These are phyloP conservation scores for Catunica adiposa DNA, from an alignment of 2,329 filamentous ascomycete species.

Conservation along the genomic window DNA sequence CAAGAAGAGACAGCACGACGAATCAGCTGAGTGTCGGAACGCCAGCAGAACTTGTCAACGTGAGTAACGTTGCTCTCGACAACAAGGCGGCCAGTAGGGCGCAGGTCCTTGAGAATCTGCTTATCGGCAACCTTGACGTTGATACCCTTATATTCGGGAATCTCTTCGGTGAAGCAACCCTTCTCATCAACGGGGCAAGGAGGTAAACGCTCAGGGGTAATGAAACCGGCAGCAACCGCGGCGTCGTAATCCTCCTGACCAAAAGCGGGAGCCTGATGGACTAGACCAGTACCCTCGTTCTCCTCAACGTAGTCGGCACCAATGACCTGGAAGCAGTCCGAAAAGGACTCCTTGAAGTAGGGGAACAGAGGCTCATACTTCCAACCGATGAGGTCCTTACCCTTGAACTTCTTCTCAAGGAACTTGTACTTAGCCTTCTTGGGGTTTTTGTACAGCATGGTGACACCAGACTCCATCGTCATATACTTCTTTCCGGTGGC, in stretches of 20 bases:
- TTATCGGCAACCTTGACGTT: constrained; percentile 19
- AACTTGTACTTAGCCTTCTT: constrained; percentile 64
- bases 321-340: constrained; percentile 50
- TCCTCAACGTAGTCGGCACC: constrained; percentile 56
- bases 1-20: constrained; percentile 19
- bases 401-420: constrained; percentile 44
- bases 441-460: constrained; percentile 57
- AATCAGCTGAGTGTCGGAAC: constrained; percentile 20
- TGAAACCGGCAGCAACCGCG: constrained; percentile 46
- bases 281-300: constrained; percentile 57
- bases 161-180: constrained; percentile 18
- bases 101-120: constrained; percentile 18
- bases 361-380: constrained; percentile 56
- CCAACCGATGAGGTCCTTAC: constrained; percentile 53
- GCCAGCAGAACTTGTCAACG: constrained; percentile 19
- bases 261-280: constrained; percentile 59
- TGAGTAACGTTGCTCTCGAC: constrained; percentile 17
- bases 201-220: constrained; percentile 43
- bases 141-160: constrained; percentile 18
- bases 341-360: constrained; percentile 56
- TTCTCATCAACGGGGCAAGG: constrained; percentile 54
- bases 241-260: constrained; percentile 65
- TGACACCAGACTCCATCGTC: constrained; percentile 48
- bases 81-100: constrained; percentile 17
- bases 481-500: constrained; percentile 50